Percentiles rank a stretch among this genome's conserved stretches.
Evolutionary conservation across 306 rosid genomes (phyloP).

Genomic region (Cucurbita pepo): DNA sequence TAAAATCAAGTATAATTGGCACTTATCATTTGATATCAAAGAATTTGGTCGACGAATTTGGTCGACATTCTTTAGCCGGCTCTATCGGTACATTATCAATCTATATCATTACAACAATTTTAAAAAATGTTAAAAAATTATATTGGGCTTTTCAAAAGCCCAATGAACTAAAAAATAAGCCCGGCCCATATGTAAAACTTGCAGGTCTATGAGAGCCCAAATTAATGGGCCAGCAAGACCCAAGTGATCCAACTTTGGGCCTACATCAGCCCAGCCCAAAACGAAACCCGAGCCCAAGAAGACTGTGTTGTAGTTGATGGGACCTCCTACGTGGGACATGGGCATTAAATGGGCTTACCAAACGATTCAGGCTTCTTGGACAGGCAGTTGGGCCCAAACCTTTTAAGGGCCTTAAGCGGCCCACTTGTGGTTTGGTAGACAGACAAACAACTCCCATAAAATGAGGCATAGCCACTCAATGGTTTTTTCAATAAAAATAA

Average conservation of each 20-base stretch:
- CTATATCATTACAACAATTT: too few relatives aligned
- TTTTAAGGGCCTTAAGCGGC: neutral
- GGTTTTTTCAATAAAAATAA: too few relatives aligned
- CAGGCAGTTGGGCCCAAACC: neutral
- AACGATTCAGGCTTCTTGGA: neutral
- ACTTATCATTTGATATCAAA: too few relatives aligned
- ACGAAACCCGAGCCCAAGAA: neutral
- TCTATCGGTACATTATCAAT: too few relatives aligned
- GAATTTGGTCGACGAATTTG: too few relatives aligned
- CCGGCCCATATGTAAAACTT: too few relatives aligned
- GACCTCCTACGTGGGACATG: neutral
- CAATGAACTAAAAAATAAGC: too few relatives aligned
- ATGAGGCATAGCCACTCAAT: neutral
- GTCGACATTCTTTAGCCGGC: too few relatives aligned
- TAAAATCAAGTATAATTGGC: too few relatives aligned
- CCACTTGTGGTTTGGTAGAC: conserved; percentile 4
- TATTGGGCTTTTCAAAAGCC: too few relatives aligned
- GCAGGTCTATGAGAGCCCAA: neutral
- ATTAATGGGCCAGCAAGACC: neutral
- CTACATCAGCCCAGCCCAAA: neutral
- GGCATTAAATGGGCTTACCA: conserved; percentile 1
- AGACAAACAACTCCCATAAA: neutral
- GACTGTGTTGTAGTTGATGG: neutral
- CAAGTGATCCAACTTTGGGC: neutral
- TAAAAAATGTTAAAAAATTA: too few relatives aligned